Evolutionary conservation across 306 rosid genomes (phyloP).

Genomic region (Bauhinia variegata): DNA sequence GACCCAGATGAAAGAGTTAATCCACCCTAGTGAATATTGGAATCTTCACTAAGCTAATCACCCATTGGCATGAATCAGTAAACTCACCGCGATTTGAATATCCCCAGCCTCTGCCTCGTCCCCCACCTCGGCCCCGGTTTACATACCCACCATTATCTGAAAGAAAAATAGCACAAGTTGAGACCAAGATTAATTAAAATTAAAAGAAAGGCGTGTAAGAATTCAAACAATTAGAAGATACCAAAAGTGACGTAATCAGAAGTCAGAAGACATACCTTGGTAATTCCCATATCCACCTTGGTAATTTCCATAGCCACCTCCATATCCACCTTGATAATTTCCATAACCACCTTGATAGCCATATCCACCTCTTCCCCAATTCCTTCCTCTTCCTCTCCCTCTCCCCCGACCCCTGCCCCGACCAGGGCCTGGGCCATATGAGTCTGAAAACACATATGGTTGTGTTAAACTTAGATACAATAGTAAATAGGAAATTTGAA

Average conservation of each 20-base stretch:
- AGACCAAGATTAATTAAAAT: neutral
- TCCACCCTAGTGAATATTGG: neutral
- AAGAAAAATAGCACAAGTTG: constrained; percentile 3
- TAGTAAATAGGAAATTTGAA: neutral
- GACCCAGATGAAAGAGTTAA: neutral
- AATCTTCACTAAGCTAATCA: neutral
- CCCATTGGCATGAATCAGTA: neutral
- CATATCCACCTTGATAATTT: constrained; percentile 51
- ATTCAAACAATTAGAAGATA: too few relatives aligned
- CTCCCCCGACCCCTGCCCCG: constrained; percentile 77
- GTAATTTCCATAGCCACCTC: constrained; percentile 34
- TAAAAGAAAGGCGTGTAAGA: neutral
- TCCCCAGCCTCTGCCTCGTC: constrained; percentile 84
- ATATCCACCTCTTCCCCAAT: constrained; percentile 87
- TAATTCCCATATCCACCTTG: constrained; percentile 39
- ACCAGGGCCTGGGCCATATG: constrained; percentile 83
- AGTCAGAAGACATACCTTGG: constrained; percentile 48
- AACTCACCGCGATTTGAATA: constrained; percentile 63
- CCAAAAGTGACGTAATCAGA: constrained; percentile 5
- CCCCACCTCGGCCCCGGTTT: constrained; percentile 83
- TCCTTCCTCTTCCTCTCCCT: constrained; percentile 92
- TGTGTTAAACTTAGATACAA: constrained; percentile 2
- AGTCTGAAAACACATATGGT: constrained; percentile 50
- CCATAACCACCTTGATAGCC: constrained; percentile 71
- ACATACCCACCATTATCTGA: constrained; percentile 82